Base-by-base conservation (phyloP, 2,329 filamentous ascomycete species). In the Penicillium sp. region DNA sequence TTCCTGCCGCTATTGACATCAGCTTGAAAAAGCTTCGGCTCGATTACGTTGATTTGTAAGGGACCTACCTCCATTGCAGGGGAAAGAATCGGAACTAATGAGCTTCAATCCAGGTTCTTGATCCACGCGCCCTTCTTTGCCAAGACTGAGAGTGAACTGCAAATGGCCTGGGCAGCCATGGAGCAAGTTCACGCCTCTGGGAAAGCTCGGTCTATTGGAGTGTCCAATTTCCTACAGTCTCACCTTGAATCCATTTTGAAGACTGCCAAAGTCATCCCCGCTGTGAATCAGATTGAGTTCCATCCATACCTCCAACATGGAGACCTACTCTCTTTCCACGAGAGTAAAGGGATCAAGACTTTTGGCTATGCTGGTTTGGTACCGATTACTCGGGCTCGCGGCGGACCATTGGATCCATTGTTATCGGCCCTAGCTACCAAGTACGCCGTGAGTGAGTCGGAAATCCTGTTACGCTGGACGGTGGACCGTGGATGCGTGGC, bases 61-160 rank as follows among this genome's bases (percentile, higher is more conserved):
- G 66, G 35, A 42, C 19, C 19, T 21, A 2, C 37, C 19, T 9
- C 11, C 11, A 13, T 14, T 9, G 35, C 8, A 8, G 35, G 35
- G 9, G 31, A 39, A n/a, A 39, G 35, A 22, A 21, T 42, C 11
- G 11, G 11, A 42, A 22, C 39, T 42, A 42, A 42, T 42, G 19
- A 21, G 10, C 39, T 21, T 42, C 19, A 22, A 49, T 27, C 6
- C 46, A 84, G 82, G 50, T 87, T 86, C 65, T 74, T 88, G 14
- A 87, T 88, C 59, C 86, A 88, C 66, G 72, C 78, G 2, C 86
- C 85, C 0, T 88, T 84, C 73, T 85, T 82, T 61, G 79, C 79
- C 39, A 78, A 82, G 46, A 77, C 78, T 0, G 80, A 84, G 49
- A 73, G 73, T 29, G 79, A 84, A 14, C 77, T 87, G 16, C 84